Evolutionary conservation across 768 basidiomycete species (phyloP).

Genomic region (Mycena kentingensis): DNA sequence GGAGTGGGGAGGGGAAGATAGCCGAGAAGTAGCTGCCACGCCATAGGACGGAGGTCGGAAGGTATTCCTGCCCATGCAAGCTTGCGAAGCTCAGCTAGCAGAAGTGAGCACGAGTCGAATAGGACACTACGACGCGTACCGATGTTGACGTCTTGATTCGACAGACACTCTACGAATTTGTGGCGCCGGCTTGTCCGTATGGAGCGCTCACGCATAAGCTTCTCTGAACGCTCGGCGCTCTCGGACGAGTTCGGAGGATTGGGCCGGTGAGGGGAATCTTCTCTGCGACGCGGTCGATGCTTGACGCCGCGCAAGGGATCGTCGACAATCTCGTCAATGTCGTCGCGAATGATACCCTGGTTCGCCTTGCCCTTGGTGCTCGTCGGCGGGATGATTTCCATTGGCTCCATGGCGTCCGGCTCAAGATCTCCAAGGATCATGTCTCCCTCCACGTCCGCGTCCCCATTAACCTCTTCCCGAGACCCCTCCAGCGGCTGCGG

Average conservation of each 20-base stretch:
- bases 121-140: conserved; percentile 45
- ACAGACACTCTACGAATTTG: conserved; percentile 82
- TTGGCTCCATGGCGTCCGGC: conserved; percentile 41
- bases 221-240: conserved; percentile 52
- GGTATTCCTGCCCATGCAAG: conserved; percentile 97
- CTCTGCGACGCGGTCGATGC: conserved; percentile 43
- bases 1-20: conserved; percentile 87
- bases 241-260: conserved; percentile 30
- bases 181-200: conserved; percentile 76
- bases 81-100: conserved; percentile 77
- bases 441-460: conserved; percentile 73
- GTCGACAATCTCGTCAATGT: conserved; percentile 74
- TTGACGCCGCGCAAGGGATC: conserved; percentile 62
- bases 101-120: conserved; percentile 8
- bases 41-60: conserved; percentile 80
- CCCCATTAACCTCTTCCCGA: conserved; percentile 38
- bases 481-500: conserved; percentile 25
- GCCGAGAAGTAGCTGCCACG: conserved; percentile 93
- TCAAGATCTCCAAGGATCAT: conserved; percentile 81
- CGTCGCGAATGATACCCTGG: conserved; percentile 56
- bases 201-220: conserved; percentile 70
- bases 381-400: conserved; percentile 26
- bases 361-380: conserved; percentile 46
- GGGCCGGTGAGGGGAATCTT: conserved; percentile 32
- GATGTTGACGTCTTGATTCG: conserved; percentile 78